phyloP scores from a whole-genome alignment of 805 yeast species.

The Tetrapisispora arboricola region DNA sequence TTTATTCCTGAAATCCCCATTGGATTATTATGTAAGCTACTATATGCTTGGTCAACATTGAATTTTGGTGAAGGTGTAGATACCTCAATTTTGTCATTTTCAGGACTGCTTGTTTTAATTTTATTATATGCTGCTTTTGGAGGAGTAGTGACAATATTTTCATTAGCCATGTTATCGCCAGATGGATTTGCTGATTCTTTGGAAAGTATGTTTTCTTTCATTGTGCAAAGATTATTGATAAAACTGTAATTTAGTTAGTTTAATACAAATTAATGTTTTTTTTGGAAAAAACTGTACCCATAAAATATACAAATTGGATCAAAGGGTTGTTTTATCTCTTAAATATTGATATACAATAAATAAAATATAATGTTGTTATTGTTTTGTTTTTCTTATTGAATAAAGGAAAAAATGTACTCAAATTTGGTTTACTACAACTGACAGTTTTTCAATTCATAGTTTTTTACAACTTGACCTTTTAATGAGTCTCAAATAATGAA shows the following conservation, averaged over 20 bases:
- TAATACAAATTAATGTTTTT: not conserved
- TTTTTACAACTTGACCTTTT: too few species aligned
- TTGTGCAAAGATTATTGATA: not conserved
- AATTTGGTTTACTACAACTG: too few species aligned
- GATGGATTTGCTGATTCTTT: not conserved
- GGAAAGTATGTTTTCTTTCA: not conserved
- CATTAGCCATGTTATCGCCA: not conserved
- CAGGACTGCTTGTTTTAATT: not conserved
- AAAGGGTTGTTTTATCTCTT: too few species aligned
- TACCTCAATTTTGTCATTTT: not conserved
- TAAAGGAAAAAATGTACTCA: too few species aligned
- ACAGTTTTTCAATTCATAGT: too few species aligned
- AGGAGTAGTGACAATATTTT: not conserved
- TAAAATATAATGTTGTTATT: too few species aligned
- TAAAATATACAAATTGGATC: too few species aligned
- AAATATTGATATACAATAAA: too few species aligned
- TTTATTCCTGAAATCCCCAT: slow-evolving; percentile 6
- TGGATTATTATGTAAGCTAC: not conserved
- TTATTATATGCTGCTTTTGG: not conserved
- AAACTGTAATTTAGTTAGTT: not conserved
- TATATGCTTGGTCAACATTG: not conserved
- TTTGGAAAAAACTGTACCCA: too few species aligned
- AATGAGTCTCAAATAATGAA: not conserved
- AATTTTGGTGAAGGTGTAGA: not conserved
- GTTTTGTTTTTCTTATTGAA: too few species aligned